These are phyloP conservation scores for Triglochin maritima DNA, from an alignment of 106 monocot genomes.

Conservation along the genomic window DNA sequence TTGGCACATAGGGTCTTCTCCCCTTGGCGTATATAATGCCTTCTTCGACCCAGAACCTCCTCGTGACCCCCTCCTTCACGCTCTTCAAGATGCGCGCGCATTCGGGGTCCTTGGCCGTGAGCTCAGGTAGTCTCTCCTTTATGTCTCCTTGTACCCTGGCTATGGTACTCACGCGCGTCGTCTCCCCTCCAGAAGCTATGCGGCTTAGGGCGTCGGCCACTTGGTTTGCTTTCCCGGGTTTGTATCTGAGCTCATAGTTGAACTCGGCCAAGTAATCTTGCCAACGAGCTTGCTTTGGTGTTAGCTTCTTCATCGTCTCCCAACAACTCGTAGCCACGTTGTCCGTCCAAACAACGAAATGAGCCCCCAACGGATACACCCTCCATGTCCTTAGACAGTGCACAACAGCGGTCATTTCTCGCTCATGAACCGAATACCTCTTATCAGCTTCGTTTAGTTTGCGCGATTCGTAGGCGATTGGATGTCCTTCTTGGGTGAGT, in stretches of 20 bases:
- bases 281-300: neutral
- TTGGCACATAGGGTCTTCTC: too few relatives aligned
- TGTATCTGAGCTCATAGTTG: neutral
- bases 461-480: neutral
- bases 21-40: too few relatives aligned
- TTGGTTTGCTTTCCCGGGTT: neutral
- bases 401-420: constrained; percentile 2
- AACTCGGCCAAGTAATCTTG: neutral
- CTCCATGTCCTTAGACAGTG: constrained; percentile 9
- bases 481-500: neutral
- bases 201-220: neutral
- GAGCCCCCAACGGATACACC: neutral
- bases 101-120: too few relatives aligned
- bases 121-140: too few relatives aligned
- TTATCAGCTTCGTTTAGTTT: constrained; percentile 7
- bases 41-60: too few relatives aligned
- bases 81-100: too few relatives aligned
- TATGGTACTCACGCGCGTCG: too few relatives aligned
- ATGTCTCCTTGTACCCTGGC: too few relatives aligned
- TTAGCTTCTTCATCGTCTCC: neutral
- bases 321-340: constrained; percentile 6
- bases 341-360: neutral
- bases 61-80: too few relatives aligned
- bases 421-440: constrained; percentile 1
- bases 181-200: too few relatives aligned